Percentiles rank a stretch among this genome's conserved stretches.
Conservation (phyloP, 257 asterid species). For the Misopates orontium region DNA sequence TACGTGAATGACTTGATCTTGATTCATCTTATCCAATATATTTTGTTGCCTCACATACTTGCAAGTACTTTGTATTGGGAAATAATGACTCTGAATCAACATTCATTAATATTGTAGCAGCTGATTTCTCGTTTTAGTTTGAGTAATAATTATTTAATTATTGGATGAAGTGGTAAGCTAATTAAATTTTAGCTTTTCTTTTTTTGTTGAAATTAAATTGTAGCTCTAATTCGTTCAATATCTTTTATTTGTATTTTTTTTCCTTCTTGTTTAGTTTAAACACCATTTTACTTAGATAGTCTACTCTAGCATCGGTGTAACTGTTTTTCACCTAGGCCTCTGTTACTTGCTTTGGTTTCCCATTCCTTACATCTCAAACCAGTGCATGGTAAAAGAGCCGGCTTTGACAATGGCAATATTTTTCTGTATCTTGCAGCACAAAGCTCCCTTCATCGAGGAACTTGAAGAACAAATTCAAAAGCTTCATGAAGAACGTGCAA, state of each 20-base stretch:
- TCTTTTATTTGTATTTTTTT: not conserved
- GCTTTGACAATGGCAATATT: constrained; percentile 15
- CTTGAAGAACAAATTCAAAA: constrained; percentile 90
- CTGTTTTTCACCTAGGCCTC: not conserved
- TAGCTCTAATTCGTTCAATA: not conserved
- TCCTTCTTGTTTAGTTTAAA: not conserved
- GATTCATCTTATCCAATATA: too few relatives aligned
- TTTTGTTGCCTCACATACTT: too few relatives aligned
- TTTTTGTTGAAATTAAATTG: too few relatives aligned
- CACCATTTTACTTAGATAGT: not conserved
- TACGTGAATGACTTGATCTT: too few relatives aligned
- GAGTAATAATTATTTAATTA: not conserved
- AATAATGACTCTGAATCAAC: not conserved
- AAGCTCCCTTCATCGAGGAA: constrained; percentile 91
- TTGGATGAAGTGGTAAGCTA: not conserved
- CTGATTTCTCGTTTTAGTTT: too few relatives aligned
- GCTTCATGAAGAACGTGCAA: constrained; percentile 87
- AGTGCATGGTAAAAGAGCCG: not conserved
- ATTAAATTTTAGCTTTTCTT: too few relatives aligned
- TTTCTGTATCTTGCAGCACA: constrained; percentile 57
- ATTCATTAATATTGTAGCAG: not conserved
- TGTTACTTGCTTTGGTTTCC: constrained; percentile 6
- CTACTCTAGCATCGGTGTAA: not conserved
- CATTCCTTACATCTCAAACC: not conserved
- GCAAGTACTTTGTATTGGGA: too few relatives aligned